phyloP scores from a whole-genome alignment of 2,329 filamentous ascomycete genomes.

The Diaporthe helianthi region DNA sequence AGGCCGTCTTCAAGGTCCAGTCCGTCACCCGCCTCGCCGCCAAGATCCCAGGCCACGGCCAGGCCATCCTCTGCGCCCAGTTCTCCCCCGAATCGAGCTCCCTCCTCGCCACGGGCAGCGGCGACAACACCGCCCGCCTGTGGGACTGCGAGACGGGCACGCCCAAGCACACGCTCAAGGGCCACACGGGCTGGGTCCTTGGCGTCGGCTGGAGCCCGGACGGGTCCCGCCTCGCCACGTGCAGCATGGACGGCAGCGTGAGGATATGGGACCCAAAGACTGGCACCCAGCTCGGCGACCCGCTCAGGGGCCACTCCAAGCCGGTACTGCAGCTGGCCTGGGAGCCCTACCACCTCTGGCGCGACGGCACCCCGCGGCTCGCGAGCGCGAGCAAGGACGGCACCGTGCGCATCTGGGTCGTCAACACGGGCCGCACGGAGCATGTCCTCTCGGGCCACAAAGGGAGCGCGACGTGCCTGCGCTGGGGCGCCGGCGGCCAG shows the following conservation, averaged over 20 bases:
- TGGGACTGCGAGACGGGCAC: constrained; percentile 97
- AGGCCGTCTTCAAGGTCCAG: constrained; percentile 93
- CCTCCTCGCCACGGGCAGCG: constrained; percentile 84
- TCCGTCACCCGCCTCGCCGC: constrained; percentile 90
- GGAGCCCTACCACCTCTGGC: constrained; percentile 91
- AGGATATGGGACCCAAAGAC: constrained; percentile 86
- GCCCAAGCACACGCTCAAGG: constrained; percentile 82
- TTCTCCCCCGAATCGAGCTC: constrained; percentile 83
- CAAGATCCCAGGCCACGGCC: constrained; percentile 87
- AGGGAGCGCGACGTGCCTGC: constrained; percentile 85
- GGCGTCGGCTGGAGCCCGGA: constrained; percentile 89
- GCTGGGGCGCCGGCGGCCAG: constrained; percentile 69
- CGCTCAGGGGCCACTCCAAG: constrained; percentile 85
- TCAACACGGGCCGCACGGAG: constrained; percentile 78
- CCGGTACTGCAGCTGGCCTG: constrained; percentile 89
- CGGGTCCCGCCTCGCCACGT: constrained; percentile 80
- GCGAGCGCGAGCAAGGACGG: constrained; percentile 90
- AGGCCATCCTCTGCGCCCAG: constrained; percentile 84
- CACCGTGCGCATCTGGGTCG: constrained; percentile 87
- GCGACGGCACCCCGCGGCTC: constrained; percentile 75
- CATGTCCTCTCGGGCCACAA: constrained; percentile 88
- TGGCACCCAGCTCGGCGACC: constrained; percentile 74
- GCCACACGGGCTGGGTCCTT: constrained; percentile 89
- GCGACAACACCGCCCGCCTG: constrained; percentile 88
- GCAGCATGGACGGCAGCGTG: constrained; percentile 93